phyloP scores from a whole-genome alignment of 192 early-diverging fungal genomes.

The Dimargaris xerosporica region DNA sequence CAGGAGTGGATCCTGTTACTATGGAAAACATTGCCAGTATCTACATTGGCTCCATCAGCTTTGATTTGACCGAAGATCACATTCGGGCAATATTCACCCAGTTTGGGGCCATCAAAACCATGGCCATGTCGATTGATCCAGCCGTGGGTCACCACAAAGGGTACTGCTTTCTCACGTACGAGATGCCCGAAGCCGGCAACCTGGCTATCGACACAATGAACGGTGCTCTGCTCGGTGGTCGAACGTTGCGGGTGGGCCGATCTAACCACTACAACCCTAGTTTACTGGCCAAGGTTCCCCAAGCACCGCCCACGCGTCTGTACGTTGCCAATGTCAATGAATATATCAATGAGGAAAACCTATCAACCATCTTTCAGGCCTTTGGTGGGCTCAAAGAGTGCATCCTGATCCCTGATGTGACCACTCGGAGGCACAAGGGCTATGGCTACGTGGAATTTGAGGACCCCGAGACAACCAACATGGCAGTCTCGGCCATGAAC shows the following conservation, averaged over 20 bases:
- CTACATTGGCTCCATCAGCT: constrained; percentile 77
- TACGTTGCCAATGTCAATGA: constrained; percentile 78
- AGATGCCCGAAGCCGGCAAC: constrained; percentile 68
- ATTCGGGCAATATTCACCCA: constrained; percentile 60
- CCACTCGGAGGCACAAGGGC: constrained; percentile 54
- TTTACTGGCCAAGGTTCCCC: constrained; percentile 41
- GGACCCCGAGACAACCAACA: constrained; percentile 34
- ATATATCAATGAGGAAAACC: constrained; percentile 51
- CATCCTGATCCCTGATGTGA: constrained; percentile 48
- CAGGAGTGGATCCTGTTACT: not conserved
- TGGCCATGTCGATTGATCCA: constrained; percentile 71
- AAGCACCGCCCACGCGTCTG: constrained; percentile 45
- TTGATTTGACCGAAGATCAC: constrained; percentile 68
- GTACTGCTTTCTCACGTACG: constrained; percentile 83
- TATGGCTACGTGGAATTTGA: constrained; percentile 76
- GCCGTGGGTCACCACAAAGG: constrained; percentile 59
- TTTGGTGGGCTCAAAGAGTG: constrained; percentile 66
- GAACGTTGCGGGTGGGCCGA: constrained; percentile 63
- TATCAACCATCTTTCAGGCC: constrained; percentile 64
- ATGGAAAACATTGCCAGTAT: constrained; percentile 14
- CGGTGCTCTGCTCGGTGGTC: constrained; percentile 65
- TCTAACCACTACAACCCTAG: constrained; percentile 66
- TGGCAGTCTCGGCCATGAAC: constrained; percentile 53
- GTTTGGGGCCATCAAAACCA: constrained; percentile 58
- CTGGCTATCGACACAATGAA: constrained; percentile 69